Evolutionary conservation across 352 stramenopile genomes (phyloP).

Genomic region (Pythium phragmitis): DNA sequence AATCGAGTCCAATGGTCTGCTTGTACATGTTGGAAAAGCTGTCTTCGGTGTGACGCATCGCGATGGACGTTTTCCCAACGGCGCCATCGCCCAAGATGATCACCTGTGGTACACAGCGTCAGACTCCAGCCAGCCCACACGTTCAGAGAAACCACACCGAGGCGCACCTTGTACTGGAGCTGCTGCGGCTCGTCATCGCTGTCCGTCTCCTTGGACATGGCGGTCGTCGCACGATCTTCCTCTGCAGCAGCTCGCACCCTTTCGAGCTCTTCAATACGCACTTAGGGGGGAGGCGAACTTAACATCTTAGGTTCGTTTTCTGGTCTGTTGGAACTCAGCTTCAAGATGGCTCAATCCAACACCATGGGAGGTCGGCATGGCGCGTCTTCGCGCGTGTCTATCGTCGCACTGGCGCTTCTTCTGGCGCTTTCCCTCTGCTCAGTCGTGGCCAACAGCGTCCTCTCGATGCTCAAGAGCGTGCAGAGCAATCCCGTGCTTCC

Average conservation of each 20-base stretch:
- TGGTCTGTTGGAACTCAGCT: constrained; percentile 2
- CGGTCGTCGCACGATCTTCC: neutral
- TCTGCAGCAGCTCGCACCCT: constrained; percentile 8
- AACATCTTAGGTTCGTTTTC: constrained; percentile 7
- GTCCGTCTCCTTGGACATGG: constrained; percentile 84
- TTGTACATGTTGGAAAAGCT: constrained; percentile 94
- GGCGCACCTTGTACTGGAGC: constrained; percentile 82
- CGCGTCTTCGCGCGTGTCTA: constrained; percentile 1
- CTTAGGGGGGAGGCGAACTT: constrained; percentile 9
- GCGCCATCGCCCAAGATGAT: constrained; percentile 93
- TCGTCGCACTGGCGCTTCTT: neutral
- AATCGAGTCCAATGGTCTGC: constrained; percentile 94
- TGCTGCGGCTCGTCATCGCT: constrained; percentile 80
- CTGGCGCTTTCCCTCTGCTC: neutral
- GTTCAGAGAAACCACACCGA: neutral
- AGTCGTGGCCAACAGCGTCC: neutral
- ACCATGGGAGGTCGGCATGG: neutral
- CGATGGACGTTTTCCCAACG: constrained; percentile 95
- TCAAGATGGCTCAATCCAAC: constrained; percentile 14
- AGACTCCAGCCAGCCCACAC: neutral
- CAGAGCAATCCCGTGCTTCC: constrained; percentile 43
- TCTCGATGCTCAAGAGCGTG: constrained; percentile 38
- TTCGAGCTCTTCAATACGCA: constrained; percentile 28
- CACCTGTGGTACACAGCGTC: constrained; percentile 48
- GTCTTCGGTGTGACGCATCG: constrained; percentile 90